phyloP scores from a whole-genome alignment of 2,329 filamentous ascomycete species.

The Sporothrix humicola region DNA sequence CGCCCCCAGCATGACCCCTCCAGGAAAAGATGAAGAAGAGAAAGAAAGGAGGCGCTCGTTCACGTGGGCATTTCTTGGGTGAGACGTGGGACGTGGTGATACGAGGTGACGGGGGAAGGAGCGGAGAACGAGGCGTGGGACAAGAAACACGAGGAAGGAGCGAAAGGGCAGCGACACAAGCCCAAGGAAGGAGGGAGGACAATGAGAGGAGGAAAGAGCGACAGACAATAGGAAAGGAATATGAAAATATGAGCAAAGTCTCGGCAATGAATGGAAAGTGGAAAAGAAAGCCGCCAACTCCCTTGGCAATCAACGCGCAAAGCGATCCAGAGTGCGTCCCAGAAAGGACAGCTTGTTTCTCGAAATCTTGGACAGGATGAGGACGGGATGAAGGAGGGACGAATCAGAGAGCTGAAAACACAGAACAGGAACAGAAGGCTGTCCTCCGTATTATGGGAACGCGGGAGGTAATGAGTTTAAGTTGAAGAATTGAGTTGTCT shows the following conservation, averaged over 20 bases:
- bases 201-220: background rate
- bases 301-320: background rate
- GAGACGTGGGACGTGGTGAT: conserved; percentile 11
- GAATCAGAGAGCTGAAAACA: background rate
- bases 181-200: background rate
- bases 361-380: background rate
- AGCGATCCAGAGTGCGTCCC: background rate
- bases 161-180: background rate
- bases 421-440: background rate
- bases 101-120: background rate
- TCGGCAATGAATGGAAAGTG: background rate
- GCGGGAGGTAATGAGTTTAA: no score
- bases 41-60: background rate
- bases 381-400: background rate
- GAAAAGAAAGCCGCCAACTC: background rate
- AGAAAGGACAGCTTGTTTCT: background rate
- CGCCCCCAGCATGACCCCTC: conserved; percentile 6
- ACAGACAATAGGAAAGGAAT: background rate
- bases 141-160: background rate
- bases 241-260: background rate
- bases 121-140: background rate
- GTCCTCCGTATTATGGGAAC: background rate
- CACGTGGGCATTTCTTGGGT: conserved; percentile 18
- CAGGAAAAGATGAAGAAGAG: background rate
- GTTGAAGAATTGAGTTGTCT: background rate